These are phyloP conservation scores for Podospora australis DNA, from an alignment of 495 filamentous ascomycete genomes.

Conservation along the genomic window DNA sequence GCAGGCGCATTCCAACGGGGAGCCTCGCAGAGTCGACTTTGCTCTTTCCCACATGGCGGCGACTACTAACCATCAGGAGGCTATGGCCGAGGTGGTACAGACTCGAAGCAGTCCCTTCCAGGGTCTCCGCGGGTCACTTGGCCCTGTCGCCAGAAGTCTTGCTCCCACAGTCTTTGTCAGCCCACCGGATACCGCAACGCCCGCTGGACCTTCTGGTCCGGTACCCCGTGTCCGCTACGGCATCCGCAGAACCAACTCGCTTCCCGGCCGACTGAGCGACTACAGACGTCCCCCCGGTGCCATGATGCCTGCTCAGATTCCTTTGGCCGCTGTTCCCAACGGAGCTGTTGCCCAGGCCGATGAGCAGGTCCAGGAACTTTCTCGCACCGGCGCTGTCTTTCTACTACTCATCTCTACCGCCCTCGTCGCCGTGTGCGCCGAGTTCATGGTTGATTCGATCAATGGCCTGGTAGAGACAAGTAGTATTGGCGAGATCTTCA, in stretches of 20 bases:
- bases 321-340: constrained; percentile 22
- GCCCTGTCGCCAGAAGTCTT: constrained; percentile 38
- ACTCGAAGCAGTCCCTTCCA: constrained; percentile 30
- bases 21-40: constrained; percentile 44
- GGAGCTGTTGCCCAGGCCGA: constrained; percentile 29
- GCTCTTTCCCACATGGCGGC: constrained; percentile 25
- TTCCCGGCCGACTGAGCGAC: constrained; percentile 64
- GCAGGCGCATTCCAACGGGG: constrained; percentile 16
- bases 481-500: constrained; percentile 62
- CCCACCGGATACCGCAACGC: constrained; percentile 15
- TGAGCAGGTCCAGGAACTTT: constrained; percentile 48
- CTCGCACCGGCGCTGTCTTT: constrained; percentile 62
- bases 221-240: constrained; percentile 50
- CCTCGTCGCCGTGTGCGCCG: constrained; percentile 74
- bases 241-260: constrained; percentile 70
- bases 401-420: constrained; percentile 69
- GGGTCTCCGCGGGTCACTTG: constrained; percentile 34
- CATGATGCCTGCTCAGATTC: constrained; percentile 39
- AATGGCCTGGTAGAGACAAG: constrained; percentile 58
- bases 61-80: constrained; percentile 17
- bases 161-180: constrained; percentile 41
- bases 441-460: constrained; percentile 75
- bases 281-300: constrained; percentile 33
- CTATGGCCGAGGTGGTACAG: constrained; percentile 26
- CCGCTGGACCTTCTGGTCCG: constrained; percentile 31